Conservation (phyloP, 257 asterid genomes). For the Solanum tarijense region DNA sequence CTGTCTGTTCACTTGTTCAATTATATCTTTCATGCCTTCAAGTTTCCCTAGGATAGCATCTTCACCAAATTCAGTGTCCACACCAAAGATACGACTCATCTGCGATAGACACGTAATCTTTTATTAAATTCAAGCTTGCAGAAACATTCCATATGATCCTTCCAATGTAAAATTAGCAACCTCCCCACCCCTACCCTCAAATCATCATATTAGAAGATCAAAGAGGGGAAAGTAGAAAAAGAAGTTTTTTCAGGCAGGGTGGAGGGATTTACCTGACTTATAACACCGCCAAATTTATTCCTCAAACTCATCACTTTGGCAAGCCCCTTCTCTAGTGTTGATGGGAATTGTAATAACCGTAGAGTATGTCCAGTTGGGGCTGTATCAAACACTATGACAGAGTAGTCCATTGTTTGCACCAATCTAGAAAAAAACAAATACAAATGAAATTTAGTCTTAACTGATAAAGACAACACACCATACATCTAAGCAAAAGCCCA, state of each 20-base stretch:
- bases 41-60: slow-evolving; percentile 84
- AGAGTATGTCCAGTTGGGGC: slow-evolving; percentile 99
- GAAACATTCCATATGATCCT: background rate
- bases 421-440: slow-evolving; percentile 35
- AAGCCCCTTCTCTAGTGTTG: slow-evolving; percentile 93
- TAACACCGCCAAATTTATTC: slow-evolving; percentile 79
- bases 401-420: slow-evolving; percentile 95
- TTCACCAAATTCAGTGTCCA: slow-evolving; percentile 66
- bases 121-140: background rate
- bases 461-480: background rate
- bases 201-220: background rate
- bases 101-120: slow-evolving; percentile 15
- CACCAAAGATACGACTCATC: slow-evolving; percentile 79
- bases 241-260: background rate
- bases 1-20: slow-evolving; percentile 88
- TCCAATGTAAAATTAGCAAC: background rate
- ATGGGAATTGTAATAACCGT: slow-evolving; percentile 89
- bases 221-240: background rate
- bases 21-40: slow-evolving; percentile 92
- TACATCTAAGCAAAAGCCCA: background rate
- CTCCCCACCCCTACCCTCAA: background rate
- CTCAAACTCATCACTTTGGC: slow-evolving; percentile 79
- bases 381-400: slow-evolving; percentile 89
- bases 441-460: background rate
- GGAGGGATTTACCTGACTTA: slow-evolving; percentile 52